Conservation (phyloP, 2,329 filamentous ascomycete genomes). For the Alternaria postmessia region DNA sequence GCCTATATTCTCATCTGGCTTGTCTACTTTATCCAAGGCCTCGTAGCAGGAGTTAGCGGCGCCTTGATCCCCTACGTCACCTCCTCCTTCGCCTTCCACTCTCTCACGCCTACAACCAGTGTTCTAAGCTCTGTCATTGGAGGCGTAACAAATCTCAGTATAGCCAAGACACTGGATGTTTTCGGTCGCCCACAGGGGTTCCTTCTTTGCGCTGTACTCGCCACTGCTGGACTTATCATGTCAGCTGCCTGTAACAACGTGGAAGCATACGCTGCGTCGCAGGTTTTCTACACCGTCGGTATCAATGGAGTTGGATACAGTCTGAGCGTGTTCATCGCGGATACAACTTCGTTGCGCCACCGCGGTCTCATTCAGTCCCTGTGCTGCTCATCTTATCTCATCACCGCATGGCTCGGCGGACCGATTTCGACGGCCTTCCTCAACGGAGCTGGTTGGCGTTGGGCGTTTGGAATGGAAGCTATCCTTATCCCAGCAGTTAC, state of each 20-base stretch:
- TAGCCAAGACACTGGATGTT: conserved; percentile 51
- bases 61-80: conserved; percentile 50
- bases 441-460: conserved; percentile 64
- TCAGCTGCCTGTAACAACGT: conserved; percentile 70
- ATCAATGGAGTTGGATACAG: conserved; percentile 4
- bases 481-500: conserved; percentile 69
- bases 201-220: conserved; percentile 31
- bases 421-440: conserved; percentile 51
- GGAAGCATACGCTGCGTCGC: conserved; percentile 67
- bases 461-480: conserved; percentile 71
- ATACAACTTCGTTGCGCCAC: conserved; percentile 69
- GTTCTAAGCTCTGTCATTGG: conserved; percentile 46
- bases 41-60: conserved; percentile 51
- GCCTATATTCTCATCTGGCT: conserved; percentile 14
- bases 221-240: conserved; percentile 61
- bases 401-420: conserved; percentile 30
- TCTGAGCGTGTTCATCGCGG: conserved; percentile 65
- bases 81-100: conserved; percentile 41
- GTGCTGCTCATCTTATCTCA: conserved; percentile 27
- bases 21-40: conserved; percentile 53
- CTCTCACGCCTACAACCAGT: conserved; percentile 41
- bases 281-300: conserved; percentile 65
- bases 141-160: conserved; percentile 45
- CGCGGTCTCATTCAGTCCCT: conserved; percentile 68
- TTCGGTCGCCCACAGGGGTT: conserved; percentile 50